Conservation (phyloP, 768 basidiomycete species). For the Tephrocybe sp. region DNA sequence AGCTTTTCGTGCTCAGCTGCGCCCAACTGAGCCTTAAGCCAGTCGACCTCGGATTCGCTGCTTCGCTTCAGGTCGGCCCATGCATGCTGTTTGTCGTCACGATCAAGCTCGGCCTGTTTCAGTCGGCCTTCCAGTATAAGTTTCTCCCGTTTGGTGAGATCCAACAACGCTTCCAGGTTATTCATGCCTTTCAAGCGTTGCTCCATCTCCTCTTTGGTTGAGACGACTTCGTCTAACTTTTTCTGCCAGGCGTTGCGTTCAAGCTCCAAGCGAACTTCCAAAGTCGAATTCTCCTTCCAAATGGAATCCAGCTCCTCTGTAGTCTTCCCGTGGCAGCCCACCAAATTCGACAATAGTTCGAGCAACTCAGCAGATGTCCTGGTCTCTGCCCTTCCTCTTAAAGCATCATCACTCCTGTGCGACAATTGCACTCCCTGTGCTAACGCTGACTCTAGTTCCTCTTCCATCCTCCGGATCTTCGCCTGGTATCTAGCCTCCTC, state of each 20-base stretch:
- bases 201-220: constrained; percentile 1
- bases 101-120: neutral
- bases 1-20: neutral
- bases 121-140: neutral
- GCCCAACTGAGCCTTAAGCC: neutral
- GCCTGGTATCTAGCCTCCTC: neutral
- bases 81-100: neutral
- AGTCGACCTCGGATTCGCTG: neutral
- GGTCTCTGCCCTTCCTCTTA: too few relatives aligned
- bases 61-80: neutral
- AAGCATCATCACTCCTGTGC: neutral
- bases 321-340: too few relatives aligned
- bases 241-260: neutral
- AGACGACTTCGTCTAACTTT: neutral
- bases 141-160: neutral
- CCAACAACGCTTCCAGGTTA: neutral
- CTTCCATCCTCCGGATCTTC: neutral
- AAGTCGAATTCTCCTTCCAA: too few relatives aligned
- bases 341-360: too few relatives aligned
- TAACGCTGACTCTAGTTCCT: neutral
- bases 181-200: neutral
- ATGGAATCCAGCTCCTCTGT: too few relatives aligned
- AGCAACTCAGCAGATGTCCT: too few relatives aligned
- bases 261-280: too few relatives aligned
- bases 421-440: neutral